Base-by-base conservation (phyloP, 2,329 filamentous ascomycete species). In the Diaporthe citri region DNA sequence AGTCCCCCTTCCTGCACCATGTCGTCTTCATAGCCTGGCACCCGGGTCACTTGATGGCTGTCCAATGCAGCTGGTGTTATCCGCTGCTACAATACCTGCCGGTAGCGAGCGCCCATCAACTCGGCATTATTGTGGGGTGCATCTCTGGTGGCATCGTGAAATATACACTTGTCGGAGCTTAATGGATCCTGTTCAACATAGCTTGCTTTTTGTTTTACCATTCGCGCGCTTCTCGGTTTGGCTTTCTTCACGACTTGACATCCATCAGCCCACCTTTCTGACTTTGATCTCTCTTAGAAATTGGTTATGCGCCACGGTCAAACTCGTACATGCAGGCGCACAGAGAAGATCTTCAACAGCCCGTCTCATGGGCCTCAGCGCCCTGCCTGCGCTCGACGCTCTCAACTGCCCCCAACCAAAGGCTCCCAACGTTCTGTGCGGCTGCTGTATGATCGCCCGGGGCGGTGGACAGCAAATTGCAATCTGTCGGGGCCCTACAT, bases 51-150 rank as follows among this genome's bases (percentile, higher is more conserved):
- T 69, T 69, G 46, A 55, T 69, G 41, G 48, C 48, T 69, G 31
- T 69, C 13, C 51, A 10, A 69, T 69, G 64, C 64, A 69, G 46
- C 48, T 55, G 48, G 48, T 36, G 22, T n/a, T 41, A 55, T 55
- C 48, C 48, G n/a, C 41, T 55, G 64, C 34, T 22, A 55, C 64
- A 20, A 52, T 55, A 39, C 48, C 48, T 69, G n/a, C 64, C 64
- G 64, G 64, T 41, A 69, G 64, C 64, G 64, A 55, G n/a, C 17
- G 34, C n/a, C 64, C 64, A 10, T 67, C 64, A 67, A 52, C 31
- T 52, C 64, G 64, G 64, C 64, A 67, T 52, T 67, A 39, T 67
- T 67, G 64, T 55, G 64, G 64, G 64, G 64, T 69, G 34, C 64
- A 17, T 69, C 48, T n/a, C 34, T 69, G 22, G n/a, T 55, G 64